Evolutionary conservation across 306 rosid genomes (phyloP), one percentile per base, ranked within the genome.

Genomic region (Prunus armeniaca): DNA sequence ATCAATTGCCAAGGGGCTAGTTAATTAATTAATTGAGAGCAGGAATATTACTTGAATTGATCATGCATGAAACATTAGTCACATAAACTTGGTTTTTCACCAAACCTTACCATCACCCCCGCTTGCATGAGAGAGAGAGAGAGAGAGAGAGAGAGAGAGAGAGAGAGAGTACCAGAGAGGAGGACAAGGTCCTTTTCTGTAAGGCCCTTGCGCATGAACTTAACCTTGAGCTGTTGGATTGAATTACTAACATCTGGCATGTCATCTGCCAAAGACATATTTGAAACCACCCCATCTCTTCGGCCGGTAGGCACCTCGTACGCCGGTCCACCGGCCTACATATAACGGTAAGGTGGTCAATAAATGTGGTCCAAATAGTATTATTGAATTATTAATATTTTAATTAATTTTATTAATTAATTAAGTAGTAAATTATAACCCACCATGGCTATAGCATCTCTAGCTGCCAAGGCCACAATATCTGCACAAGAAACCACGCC

Each of bases 401-500:
- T n/a, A n/a, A 34, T 38, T 38, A 5, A 32, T 32, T 32, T 32
- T 0, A 5, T 32, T 32, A 32, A 32, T 32, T 38, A 38, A 38
- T 38, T 38, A 6, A 3, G 22, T 55, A 5, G 19, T 14, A 18
- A 51, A 47, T 19, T 49, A 15, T 20, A 2, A 46, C 5, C 32
- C 61, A 93, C 98, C 93, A 89, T 54, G 71, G 75, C 9, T 41
- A 94, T 66, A 47, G 98, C 89, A 8, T 94, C 98, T 85, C 97
- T 84, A n/a, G 97, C 98, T 3, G 98, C 96, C 76, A 94, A 79
- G 66, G 96, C 91, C 32, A 92, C 92, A 9, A 90, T 89, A 78
- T 94, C 97, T 0, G 98, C 91, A 66, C 98, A 94, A 64, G 98
- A 94, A 82, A 94, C 98, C 1, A 86, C 82, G 0, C 89, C 96